Percentiles rank a stretch among this genome's conserved stretches.
Conservation (phyloP, 495 filamentous ascomycete species). For the Neurospora terricola region DNA sequence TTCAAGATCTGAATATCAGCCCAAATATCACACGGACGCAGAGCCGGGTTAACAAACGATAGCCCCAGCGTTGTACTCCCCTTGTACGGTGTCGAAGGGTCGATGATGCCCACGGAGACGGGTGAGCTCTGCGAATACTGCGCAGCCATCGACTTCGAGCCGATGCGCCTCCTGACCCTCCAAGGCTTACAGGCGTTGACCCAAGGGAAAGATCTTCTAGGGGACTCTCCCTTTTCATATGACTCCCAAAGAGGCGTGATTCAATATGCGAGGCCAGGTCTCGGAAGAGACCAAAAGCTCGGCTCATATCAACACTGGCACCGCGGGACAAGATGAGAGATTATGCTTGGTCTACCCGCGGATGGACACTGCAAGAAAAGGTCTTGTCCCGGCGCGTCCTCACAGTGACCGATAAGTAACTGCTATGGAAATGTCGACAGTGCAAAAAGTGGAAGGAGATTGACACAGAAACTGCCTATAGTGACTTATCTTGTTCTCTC, state of each 20-base stretch:
- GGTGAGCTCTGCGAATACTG: not conserved
- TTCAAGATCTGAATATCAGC: not conserved
- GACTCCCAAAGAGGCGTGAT: not conserved
- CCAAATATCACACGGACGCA: not conserved
- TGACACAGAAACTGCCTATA: not conserved
- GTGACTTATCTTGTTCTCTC: not conserved
- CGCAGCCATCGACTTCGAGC: not conserved
- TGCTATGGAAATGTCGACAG: conserved; percentile 25
- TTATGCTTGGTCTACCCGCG: conserved; percentile 23
- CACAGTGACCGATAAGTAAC: conserved; percentile 24
- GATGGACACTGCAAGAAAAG: conserved; percentile 37
- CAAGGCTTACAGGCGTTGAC: not conserved
- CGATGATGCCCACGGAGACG: not conserved
- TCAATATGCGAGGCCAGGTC: not conserved
- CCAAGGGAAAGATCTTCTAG: not conserved
- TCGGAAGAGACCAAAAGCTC: not conserved
- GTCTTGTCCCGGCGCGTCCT: conserved; percentile 25
- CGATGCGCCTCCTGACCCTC: not conserved
- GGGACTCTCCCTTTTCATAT: not conserved
- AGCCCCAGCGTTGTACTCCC: not conserved
- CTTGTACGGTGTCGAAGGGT: not conserved
- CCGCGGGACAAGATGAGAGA: conserved; percentile 3
- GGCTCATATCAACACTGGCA: not conserved
- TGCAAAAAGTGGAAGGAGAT: not conserved
- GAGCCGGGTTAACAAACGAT: not conserved